Evolutionary conservation across 331 rosid species (phyloP), one percentile per base, ranked within the genome.

Genomic region (Rosa hybrid): DNA sequence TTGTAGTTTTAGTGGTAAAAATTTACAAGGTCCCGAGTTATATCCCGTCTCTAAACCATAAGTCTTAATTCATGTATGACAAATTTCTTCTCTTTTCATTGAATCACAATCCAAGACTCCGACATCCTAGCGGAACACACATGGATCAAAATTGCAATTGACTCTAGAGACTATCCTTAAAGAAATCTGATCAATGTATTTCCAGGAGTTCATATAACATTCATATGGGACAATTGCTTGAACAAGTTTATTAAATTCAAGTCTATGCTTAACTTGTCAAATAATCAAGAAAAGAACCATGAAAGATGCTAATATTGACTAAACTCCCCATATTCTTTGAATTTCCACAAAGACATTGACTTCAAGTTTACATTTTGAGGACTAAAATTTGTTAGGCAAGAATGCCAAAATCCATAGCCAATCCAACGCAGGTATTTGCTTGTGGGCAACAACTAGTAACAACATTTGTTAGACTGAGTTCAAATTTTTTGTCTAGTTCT

Each of bases 271-370:
- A 60, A 62, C 78, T 75, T 79, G 83, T 79, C 76, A 57, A 62
- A 21, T 27, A 79, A 83, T 75, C 80, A 79, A 75, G 75, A 60
- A 69, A 59, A 18, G 41, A 75, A 56, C 68, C 16, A 57, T n/a
- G 16, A 46, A 48, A 76, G 17, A 64, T 74, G 57, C 57, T 57
- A 39, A 11, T 18, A n/a, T 39, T 8, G 77, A 51, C 74, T 49
- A 6, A 30, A 42, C 64, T 38, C 16, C 23, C 50, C 54, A 12
- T 27, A 53, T 46, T 64, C 74, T 39, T 39, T 71, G 0, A 23
- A 60, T 62, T 86, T 81, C 80, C 71, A 41, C 78, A 74, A 0
- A 30, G 84, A 76, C 71, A 27, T 59, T 7, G 68, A 72, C 74
- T 78, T 63, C 12, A 56, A n/a, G 75, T 76, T 23, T 70, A 38